phyloP scores from a whole-genome alignment of 495 filamentous ascomycete genomes.

The Aspergillus taichungensis region DNA sequence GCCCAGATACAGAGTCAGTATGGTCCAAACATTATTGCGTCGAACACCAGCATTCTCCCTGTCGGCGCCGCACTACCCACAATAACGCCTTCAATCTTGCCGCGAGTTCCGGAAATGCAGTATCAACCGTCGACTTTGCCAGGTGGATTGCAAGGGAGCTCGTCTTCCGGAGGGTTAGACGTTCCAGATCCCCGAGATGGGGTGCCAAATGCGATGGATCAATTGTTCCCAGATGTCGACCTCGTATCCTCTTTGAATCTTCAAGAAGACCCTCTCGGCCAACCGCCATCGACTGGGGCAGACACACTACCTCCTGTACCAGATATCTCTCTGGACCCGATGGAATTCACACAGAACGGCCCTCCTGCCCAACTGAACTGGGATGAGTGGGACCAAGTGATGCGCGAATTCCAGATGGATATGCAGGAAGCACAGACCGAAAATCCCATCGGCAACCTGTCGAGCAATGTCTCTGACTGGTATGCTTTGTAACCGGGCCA shows the following conservation, averaged over 20 bases:
- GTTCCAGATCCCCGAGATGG: conserved; percentile 24
- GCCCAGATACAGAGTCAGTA: conserved; percentile 21
- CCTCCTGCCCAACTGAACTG: conserved; percentile 20
- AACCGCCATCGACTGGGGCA: not conserved
- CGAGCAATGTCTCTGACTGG: conserved; percentile 26
- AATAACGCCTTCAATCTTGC: conserved; percentile 3
- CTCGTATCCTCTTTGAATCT: conserved; percentile 13
- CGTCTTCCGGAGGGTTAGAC: conserved; percentile 6
- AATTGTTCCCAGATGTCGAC: conserved; percentile 26
- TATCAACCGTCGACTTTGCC: conserved; percentile 1
- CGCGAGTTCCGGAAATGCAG: conserved; percentile 5
- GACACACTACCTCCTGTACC: not conserved
- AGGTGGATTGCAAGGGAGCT: not conserved
- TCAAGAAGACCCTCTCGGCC: not conserved
- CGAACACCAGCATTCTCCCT: conserved; percentile 5
- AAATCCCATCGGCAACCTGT: conserved; percentile 18
- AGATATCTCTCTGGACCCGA: conserved; percentile 1
- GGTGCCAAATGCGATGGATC: conserved; percentile 17
- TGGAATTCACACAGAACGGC: not conserved
- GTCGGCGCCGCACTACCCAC: conserved; percentile 3
- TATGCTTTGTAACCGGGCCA: conserved; percentile 8
- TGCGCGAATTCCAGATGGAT: conserved; percentile 42
- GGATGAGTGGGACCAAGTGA: conserved; percentile 43
- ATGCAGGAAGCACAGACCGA: conserved; percentile 20
- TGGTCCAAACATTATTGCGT: conserved; percentile 5